phyloP scores from a whole-genome alignment of 2,329 filamentous ascomycete species.

The Grosmannia huntii region DNA sequence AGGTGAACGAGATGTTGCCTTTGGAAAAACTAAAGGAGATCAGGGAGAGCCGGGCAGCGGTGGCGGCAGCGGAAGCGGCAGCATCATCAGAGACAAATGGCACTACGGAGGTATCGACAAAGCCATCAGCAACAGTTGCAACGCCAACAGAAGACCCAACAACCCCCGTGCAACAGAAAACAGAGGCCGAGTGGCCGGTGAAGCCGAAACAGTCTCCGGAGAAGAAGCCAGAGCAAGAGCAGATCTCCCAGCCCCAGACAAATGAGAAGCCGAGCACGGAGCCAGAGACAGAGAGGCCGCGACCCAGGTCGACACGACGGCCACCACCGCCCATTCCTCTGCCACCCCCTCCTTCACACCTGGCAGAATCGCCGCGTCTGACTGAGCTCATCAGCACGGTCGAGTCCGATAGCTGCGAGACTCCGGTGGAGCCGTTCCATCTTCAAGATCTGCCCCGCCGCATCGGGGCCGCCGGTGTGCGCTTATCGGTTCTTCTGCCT shows the following conservation, averaged over 20 bases:
- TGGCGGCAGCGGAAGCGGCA: conserved; percentile 6
- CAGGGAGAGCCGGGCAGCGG: conserved; percentile 25
- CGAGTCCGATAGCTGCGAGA: conserved; percentile 22
- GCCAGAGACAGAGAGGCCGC: conserved; percentile 15
- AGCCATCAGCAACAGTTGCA: not conserved
- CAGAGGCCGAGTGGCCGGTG: not conserved
- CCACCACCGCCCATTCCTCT: not conserved
- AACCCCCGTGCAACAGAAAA: too few species aligned
- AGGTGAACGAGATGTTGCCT: conserved; percentile 47
- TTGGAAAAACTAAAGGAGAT: conserved; percentile 36
- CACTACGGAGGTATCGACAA: not conserved
- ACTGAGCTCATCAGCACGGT: not conserved
- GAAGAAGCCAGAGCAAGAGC: not conserved
- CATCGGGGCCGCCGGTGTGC: conserved; percentile 26
- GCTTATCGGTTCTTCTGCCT: conserved; percentile 16
- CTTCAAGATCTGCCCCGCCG: conserved; percentile 32
- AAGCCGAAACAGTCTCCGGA: not conserved
- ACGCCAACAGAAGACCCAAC: not conserved
- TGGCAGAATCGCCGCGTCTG: conserved; percentile 9
- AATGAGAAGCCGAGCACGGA: not conserved
- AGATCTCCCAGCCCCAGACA: not conserved
- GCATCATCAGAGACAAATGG: not conserved
- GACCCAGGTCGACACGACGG: not conserved
- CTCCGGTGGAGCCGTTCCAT: conserved; percentile 36
- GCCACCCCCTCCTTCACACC: not conserved